These are phyloP conservation scores for Skeletonema tropicum DNA, from an alignment of 108 stramenopile species.

Conservation along the genomic window DNA sequence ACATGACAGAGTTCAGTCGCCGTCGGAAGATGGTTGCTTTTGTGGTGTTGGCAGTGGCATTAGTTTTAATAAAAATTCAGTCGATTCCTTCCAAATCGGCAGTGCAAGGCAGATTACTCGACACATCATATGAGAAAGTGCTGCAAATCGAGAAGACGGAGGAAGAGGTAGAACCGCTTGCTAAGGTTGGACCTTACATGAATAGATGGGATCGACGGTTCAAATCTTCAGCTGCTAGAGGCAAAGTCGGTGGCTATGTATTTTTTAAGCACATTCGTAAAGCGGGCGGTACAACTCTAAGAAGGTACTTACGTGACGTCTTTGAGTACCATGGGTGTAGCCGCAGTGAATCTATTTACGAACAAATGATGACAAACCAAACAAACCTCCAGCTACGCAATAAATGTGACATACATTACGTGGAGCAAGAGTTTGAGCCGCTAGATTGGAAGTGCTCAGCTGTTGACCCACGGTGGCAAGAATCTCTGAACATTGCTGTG, in stretches of 20 bases:
- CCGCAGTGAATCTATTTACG: neutral
- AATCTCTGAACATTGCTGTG: conserved; percentile 22
- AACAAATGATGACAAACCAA: neutral
- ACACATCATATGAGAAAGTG: neutral
- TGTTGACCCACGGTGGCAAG: conserved; percentile 27
- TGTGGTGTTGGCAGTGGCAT: neutral
- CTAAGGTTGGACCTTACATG: neutral
- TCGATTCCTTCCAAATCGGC: neutral
- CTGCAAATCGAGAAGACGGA: neutral
- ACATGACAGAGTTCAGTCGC: too few species aligned
- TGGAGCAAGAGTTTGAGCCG: conserved; percentile 37
- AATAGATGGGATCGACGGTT: conserved; percentile 19
- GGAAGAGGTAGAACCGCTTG: neutral
- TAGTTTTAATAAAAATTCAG: neutral
- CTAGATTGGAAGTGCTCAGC: conserved; percentile 29
- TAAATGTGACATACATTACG: conserved; percentile 16
- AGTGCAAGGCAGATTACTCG: neutral
- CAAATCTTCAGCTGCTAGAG: conserved; percentile 5
- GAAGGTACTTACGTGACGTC: conserved; percentile 28
- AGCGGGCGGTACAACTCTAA: conserved; percentile 32
- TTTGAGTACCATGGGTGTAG: conserved; percentile 16
- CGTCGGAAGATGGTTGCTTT: too few species aligned
- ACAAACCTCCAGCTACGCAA: neutral
- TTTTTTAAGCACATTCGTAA: conserved; percentile 44
- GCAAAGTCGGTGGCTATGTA: conserved; percentile 12